Conservation (phyloP, 306 rosid species). For the Amphicarpaea edgeworthii region DNA sequence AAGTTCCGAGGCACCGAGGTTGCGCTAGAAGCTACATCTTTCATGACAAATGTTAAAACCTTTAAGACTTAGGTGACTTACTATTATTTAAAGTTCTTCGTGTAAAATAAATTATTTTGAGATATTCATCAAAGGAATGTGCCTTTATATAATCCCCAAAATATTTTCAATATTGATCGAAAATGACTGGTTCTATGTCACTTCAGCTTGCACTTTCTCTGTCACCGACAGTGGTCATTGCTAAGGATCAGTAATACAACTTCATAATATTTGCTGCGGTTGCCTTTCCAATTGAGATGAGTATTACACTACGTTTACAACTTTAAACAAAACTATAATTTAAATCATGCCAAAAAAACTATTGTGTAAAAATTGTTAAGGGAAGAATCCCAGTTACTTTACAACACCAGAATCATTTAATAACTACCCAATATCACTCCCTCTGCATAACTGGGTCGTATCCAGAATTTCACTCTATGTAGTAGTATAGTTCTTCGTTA, state of each 20-base stretch:
- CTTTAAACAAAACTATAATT: conserved; percentile 14
- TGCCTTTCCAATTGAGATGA: background rate
- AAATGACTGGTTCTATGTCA: background rate
- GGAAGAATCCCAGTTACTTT: conserved; percentile 39
- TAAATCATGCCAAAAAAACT: conserved; percentile 33
- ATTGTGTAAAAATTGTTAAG: conserved; percentile 19
- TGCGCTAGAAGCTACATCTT: background rate
- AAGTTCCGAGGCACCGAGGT: background rate
- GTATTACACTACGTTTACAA: background rate
- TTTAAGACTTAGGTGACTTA: too few species aligned
- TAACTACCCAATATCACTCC: conserved; percentile 16
- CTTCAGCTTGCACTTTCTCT: background rate
- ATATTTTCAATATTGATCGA: background rate
- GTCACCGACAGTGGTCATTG: background rate
- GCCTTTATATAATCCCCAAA: background rate
- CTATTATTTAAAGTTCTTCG: background rate
- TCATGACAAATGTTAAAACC: background rate
- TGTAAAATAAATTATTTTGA: background rate
- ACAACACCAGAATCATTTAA: conserved; percentile 46
- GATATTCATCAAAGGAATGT: background rate
- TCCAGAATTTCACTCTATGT: conserved; percentile 36
- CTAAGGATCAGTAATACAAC: background rate
- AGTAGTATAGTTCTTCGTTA: conserved; percentile 30
- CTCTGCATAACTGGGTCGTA: conserved; percentile 41
- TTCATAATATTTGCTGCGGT: background rate